These are phyloP conservation scores for Ailanthus altissimus DNA, from an alignment of 345 rosid genomes.

Conservation along the genomic window DNA sequence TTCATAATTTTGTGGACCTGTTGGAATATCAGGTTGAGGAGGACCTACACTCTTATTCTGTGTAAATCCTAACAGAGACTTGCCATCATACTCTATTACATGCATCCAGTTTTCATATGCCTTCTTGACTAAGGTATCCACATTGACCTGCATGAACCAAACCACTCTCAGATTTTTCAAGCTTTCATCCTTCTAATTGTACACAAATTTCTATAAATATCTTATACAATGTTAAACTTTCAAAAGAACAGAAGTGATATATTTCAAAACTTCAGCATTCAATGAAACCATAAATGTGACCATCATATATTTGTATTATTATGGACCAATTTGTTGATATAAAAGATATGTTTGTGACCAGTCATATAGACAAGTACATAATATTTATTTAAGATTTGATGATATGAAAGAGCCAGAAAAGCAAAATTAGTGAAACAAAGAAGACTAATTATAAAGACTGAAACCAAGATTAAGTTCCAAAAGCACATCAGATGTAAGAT, in stretches of 20 bases:
- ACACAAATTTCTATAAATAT: not conserved
- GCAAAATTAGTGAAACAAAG: not conserved
- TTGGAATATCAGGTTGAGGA: slow-evolving; percentile 33
- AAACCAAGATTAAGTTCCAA: slow-evolving; percentile 9
- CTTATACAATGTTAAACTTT: not conserved
- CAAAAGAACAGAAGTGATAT: not conserved
- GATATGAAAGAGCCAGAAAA: not conserved
- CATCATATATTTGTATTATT: not conserved
- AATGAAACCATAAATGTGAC: not conserved
- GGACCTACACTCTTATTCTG: slow-evolving; percentile 43
- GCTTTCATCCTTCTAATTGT: not conserved
- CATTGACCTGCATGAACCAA: slow-evolving; percentile 54
- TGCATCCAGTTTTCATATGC: slow-evolving; percentile 98
- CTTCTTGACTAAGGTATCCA: slow-evolving; percentile 84
- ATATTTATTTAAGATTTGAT: not conserved
- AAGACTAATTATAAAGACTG: not conserved
- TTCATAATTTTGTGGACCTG: slow-evolving; percentile 41
- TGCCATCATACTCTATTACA: slow-evolving; percentile 85
- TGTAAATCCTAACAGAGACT: slow-evolving; percentile 58
- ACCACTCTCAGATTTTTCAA: slow-evolving; percentile 6
- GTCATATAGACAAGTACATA: not conserved
- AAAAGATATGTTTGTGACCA: not conserved
- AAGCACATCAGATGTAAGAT: slow-evolving; percentile 14
- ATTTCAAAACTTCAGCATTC: not conserved
- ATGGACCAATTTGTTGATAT: not conserved